phyloP scores from a whole-genome alignment of 305 asterid genomes.

The Andrographis paniculata region DNA sequence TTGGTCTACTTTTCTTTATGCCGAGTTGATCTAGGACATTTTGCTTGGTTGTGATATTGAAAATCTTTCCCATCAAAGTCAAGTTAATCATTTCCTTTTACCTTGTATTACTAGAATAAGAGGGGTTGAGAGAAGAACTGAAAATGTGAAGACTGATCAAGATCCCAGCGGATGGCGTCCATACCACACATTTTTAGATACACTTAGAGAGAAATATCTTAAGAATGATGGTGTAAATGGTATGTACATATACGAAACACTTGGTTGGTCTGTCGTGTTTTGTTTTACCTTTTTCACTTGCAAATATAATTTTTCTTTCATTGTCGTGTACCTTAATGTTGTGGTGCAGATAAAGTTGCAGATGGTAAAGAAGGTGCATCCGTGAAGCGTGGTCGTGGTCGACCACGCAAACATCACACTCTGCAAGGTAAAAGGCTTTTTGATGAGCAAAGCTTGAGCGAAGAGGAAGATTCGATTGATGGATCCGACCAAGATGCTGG shows the following conservation, averaged over 20 bases:
- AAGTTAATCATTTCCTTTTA: conserved; percentile 5
- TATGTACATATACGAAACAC: conserved; percentile 20
- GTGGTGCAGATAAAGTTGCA: conserved; percentile 28
- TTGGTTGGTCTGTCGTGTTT: conserved; percentile 4
- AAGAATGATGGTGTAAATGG: conserved; percentile 75
- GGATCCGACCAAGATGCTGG: conserved; percentile 68
- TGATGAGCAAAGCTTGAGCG: conserved; percentile 65
- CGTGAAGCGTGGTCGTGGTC: conserved; percentile 67
- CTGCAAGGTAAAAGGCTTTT: conserved; percentile 59
- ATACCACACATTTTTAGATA: conserved; percentile 53
- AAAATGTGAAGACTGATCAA: conserved; percentile 60
- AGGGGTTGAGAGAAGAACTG: conserved; percentile 60
- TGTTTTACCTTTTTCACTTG: no score
- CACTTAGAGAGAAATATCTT: conserved; percentile 63
- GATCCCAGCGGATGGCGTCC: conserved; percentile 96
- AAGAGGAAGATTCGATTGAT: conserved; percentile 72
- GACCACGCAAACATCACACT: conserved; percentile 64
- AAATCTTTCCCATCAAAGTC: conserved; percentile 3
- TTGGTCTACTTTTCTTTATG: conserved; percentile 6
- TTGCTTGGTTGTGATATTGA: no score
- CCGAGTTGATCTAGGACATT: no score
- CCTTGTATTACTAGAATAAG: conserved; percentile 37
- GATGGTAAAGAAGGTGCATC: conserved; percentile 50
- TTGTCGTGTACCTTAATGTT: conserved; percentile 7
- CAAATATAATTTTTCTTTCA: no score